Evolutionary conservation across 169 alveolate genomes (phyloP).

Genomic region (Eimeria acervulina): DNA sequence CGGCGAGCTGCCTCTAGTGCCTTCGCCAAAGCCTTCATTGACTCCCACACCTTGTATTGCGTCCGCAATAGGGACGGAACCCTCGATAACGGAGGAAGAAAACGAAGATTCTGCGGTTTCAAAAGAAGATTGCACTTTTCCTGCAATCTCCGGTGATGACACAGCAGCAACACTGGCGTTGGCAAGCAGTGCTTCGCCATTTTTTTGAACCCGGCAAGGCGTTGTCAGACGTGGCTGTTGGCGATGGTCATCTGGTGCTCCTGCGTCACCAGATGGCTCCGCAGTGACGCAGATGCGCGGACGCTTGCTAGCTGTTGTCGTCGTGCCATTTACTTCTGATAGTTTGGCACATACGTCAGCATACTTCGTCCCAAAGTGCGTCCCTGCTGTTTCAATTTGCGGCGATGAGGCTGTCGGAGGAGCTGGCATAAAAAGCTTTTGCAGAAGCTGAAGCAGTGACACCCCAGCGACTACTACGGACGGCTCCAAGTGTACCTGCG

Average conservation of each 20-base stretch:
- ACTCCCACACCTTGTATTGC: background rate
- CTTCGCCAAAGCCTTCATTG: background rate
- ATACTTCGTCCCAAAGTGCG: background rate
- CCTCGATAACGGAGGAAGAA: background rate
- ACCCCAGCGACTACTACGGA: slow-evolving; percentile 2
- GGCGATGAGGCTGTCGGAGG: background rate
- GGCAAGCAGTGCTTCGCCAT: background rate
- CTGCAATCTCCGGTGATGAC: background rate
- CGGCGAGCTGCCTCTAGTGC: slow-evolving; percentile 27
- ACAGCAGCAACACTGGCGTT: background rate
- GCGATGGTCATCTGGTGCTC: background rate
- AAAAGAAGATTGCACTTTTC: slow-evolving; percentile 33
- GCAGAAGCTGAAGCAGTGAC: slow-evolving; percentile 33
- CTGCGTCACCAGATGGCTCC: background rate
- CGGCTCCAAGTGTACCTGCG: slow-evolving; percentile 64
- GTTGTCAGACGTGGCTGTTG: background rate
- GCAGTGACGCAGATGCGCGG: background rate
- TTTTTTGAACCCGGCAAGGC: background rate
- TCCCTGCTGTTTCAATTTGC: background rate
- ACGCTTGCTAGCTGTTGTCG: background rate
- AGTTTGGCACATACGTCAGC: background rate
- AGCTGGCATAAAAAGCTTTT: background rate
- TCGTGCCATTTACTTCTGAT: background rate
- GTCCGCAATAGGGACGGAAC: background rate
- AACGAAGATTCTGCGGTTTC: slow-evolving; percentile 22